Conservation (phyloP, 176 grass and related monocot species). For the Carex parvula region DNA sequence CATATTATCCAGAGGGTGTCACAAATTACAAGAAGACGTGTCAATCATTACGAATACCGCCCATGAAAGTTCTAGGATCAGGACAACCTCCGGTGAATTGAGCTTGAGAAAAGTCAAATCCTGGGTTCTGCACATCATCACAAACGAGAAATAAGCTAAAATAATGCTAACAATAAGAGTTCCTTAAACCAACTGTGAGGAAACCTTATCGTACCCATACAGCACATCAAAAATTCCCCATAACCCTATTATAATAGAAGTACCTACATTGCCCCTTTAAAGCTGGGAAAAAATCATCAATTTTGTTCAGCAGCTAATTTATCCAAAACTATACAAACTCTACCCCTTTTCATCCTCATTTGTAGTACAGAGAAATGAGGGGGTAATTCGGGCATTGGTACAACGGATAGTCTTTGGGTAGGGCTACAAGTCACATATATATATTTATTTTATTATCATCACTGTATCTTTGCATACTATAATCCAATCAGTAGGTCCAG, state of each 20-base stretch:
- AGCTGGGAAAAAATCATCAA: neutral
- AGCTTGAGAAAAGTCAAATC: constrained; percentile 92
- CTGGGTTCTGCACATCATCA: constrained; percentile 68
- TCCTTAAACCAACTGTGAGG: too few species aligned
- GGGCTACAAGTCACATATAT: neutral
- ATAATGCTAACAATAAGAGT: neutral
- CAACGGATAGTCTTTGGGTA: neutral
- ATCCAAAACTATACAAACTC: neutral
- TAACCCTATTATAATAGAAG: neutral
- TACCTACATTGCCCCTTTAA: neutral
- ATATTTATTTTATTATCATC: neutral
- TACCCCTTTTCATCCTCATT: neutral
- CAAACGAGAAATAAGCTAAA: neutral
- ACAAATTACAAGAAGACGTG: neutral
- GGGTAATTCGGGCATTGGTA: neutral
- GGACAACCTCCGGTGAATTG: constrained; percentile 86
- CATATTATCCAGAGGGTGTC: neutral
- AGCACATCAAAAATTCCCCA: too few species aligned
- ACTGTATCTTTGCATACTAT: neutral
- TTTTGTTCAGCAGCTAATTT: neutral
- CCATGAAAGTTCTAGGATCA: constrained; percentile 96
- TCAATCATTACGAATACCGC: constrained; percentile 55
- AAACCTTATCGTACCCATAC: too few species aligned
- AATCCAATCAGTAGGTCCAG: neutral
- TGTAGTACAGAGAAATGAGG: neutral